phyloP scores from a whole-genome alignment of 108 stramenopile genomes.

The Nitzschia palea region DNA sequence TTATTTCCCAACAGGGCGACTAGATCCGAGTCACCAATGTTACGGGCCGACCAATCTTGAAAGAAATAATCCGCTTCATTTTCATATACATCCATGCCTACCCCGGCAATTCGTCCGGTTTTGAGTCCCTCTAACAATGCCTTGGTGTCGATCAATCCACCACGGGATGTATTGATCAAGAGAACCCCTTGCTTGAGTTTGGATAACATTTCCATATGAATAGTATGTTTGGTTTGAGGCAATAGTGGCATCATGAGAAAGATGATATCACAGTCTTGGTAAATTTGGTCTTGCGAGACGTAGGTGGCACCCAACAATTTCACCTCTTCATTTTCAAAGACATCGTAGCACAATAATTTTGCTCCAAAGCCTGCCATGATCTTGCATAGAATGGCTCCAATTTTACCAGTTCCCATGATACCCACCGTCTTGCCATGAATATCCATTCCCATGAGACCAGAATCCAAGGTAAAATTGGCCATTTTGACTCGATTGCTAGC shows the following conservation, averaged over 20 bases:
- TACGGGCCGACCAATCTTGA: conserved; percentile 67
- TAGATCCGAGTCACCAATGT: conserved; percentile 49
- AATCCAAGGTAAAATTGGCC: conserved; percentile 77
- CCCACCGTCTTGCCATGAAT: conserved; percentile 67
- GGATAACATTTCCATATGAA: conserved; percentile 48
- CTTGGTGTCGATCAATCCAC: conserved; percentile 72
- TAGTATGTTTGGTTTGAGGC: conserved; percentile 56
- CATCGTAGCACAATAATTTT: conserved; percentile 69
- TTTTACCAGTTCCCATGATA: conserved; percentile 55
- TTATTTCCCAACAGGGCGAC: conserved; percentile 57
- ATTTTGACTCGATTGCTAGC: conserved; percentile 68
- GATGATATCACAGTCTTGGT: conserved; percentile 60
- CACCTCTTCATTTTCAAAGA: conserved; percentile 59
- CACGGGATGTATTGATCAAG: conserved; percentile 76
- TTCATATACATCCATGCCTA: conserved; percentile 76
- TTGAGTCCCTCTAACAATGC: conserved; percentile 62
- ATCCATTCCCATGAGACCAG: conserved; percentile 74
- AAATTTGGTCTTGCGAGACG: conserved; percentile 72
- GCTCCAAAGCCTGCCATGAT: conserved; percentile 79
- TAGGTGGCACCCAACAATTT: conserved; percentile 70
- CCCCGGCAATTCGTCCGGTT: conserved; percentile 57
- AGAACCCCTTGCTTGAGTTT: conserved; percentile 62
- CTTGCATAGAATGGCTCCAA: conserved; percentile 72
- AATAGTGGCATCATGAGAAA: conserved; percentile 79
- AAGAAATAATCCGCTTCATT: conserved; percentile 84